phyloP scores from a whole-genome alignment of 345 rosid genomes.

The Chamaenerion angustifolium region DNA sequence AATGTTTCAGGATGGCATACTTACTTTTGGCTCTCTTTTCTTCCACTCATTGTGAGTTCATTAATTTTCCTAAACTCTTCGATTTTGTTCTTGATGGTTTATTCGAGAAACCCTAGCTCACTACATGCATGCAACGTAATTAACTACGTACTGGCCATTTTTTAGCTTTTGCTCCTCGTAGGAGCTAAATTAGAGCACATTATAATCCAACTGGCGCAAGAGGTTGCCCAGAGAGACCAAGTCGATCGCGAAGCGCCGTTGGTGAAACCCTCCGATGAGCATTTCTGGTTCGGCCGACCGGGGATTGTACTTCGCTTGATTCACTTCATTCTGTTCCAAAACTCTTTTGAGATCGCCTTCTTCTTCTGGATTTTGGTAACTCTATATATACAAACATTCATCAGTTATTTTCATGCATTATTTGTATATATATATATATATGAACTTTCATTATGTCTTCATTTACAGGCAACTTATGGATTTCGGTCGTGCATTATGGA shows the following conservation, averaged over 20 bases:
- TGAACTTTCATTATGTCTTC: too few species aligned
- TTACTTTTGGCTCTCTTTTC: conserved; percentile 74
- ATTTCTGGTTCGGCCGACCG: conserved; percentile 63
- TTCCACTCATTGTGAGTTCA: conserved; percentile 62
- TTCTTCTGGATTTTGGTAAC: conserved; percentile 81
- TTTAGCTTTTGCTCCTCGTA: conserved; percentile 57
- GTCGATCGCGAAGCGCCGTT: conserved; percentile 17
- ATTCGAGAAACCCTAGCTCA: too few species aligned
- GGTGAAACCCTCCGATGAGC: conserved; percentile 60
- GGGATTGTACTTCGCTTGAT: conserved; percentile 40
- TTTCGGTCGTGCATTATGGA: conserved; percentile 80
- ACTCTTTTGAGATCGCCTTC: conserved; percentile 75
- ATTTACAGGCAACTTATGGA: conserved; percentile 51
- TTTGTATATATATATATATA: too few species aligned
- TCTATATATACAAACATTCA: background rate
- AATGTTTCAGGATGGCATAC: conserved; percentile 63
- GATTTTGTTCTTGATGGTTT: background rate
- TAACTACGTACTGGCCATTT: background rate
- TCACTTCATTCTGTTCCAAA: conserved; percentile 76
- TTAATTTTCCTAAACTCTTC: background rate
- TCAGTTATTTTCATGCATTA: too few species aligned
- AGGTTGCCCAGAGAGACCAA: conserved; percentile 13
- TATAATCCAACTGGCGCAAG: conserved; percentile 44
- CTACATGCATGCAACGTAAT: background rate
- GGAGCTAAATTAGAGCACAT: conserved; percentile 71